Conservation (phyloP, 306 rosid species). For the Senna tora region DNA sequence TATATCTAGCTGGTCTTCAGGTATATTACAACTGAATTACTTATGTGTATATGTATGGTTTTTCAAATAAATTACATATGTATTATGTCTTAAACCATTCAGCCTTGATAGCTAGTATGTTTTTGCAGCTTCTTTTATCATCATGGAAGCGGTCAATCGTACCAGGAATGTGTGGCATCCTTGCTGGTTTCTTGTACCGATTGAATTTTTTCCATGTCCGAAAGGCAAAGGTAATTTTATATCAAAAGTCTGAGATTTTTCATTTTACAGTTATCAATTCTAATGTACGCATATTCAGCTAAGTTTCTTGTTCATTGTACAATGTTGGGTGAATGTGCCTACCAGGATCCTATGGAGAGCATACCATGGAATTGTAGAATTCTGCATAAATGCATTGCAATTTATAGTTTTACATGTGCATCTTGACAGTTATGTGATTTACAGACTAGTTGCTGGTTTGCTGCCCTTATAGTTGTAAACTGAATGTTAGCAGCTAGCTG, state of each 20-base stretch:
- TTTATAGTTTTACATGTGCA: constrained; percentile 5
- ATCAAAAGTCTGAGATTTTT: constrained; percentile 23
- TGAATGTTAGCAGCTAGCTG: constrained; percentile 15
- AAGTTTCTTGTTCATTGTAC: constrained; percentile 20
- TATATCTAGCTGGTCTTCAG: constrained; percentile 97
- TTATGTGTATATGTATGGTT: constrained; percentile 18
- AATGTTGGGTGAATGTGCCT: constrained; percentile 7
- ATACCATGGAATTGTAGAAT: constrained; percentile 4
- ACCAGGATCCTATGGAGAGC: constrained; percentile 5
- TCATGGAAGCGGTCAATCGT: constrained; percentile 88
- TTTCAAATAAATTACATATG: not conserved
- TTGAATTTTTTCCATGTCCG: constrained; percentile 81
- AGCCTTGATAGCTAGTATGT: constrained; percentile 38
- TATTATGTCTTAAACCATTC: constrained; percentile 34
- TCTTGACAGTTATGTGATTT: constrained; percentile 2
- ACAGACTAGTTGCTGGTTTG: not conserved
- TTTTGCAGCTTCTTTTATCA: constrained; percentile 87
- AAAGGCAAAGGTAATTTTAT: constrained; percentile 75
- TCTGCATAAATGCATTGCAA: constrained; percentile 5
- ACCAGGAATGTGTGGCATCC: constrained; percentile 92
- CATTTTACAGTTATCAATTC: constrained; percentile 19
- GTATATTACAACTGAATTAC: constrained; percentile 46
- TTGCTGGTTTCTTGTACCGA: constrained; percentile 87
- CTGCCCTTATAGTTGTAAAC: not conserved
- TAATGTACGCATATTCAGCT: constrained; percentile 1